Percentiles rank a stretch among this genome's conserved stretches.
Conservation (phyloP, 768 basidiomycete species). For the Coprinellus micaceus region DNA sequence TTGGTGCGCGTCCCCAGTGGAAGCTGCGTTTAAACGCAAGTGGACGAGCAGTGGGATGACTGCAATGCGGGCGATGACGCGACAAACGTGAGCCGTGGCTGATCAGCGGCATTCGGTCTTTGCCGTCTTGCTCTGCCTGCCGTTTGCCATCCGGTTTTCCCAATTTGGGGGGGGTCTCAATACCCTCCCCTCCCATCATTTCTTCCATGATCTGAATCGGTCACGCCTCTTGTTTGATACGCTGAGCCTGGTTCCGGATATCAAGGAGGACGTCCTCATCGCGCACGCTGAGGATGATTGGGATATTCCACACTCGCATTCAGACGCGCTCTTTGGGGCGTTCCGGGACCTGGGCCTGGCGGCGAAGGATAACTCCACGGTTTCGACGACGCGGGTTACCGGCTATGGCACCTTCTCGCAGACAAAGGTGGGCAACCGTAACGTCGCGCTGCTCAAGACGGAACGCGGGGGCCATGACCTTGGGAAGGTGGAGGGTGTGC, state of each 20-base stretch:
- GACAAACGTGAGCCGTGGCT: too few relatives aligned
- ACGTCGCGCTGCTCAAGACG: slow-evolving; percentile 56
- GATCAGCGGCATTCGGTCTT: too few relatives aligned
- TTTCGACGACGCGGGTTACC: slow-evolving; percentile 40
- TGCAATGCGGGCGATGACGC: too few relatives aligned
- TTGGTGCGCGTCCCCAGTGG: too few relatives aligned
- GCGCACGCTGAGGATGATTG: slow-evolving; percentile 73
- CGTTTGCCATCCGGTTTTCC: too few relatives aligned
- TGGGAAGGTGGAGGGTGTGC: slow-evolving; percentile 62
- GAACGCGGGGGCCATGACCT: slow-evolving; percentile 58
- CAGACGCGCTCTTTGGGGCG: slow-evolving; percentile 61
- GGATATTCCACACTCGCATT: slow-evolving; percentile 71
- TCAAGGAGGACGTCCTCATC: slow-evolving; percentile 66
- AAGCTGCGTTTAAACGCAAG: too few relatives aligned
- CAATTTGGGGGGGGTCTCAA: too few relatives aligned
- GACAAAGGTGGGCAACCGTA: slow-evolving; percentile 34
- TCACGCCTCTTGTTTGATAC: too few relatives aligned
- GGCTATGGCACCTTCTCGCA: slow-evolving; percentile 44
- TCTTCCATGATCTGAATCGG: too few relatives aligned
- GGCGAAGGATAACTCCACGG: slow-evolving; percentile 35
- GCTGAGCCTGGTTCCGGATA: slow-evolving; percentile 50
- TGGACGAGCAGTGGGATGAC: too few relatives aligned
- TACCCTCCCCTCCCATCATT: too few relatives aligned
- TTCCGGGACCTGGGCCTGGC: slow-evolving; percentile 46
- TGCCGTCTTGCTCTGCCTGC: too few relatives aligned